Base-by-base conservation (phyloP, 1,284 basidiomycete genomes). In the Hymenochaete sp. region DNA sequence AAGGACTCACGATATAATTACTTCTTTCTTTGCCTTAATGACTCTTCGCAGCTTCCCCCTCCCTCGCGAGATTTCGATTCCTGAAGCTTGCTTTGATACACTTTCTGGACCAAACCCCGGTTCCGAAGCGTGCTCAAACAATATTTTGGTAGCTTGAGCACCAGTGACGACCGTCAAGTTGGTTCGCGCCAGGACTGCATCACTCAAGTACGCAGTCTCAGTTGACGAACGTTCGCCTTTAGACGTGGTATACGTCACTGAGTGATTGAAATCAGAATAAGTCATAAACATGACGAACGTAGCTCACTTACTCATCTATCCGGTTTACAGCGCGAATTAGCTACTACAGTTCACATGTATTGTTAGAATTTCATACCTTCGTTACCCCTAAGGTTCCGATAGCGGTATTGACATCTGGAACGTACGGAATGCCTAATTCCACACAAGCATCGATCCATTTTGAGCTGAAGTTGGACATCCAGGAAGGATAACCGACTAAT, bases 151-250 rank as follows among this genome's bases (percentile, higher is more conserved):
- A 21, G 51, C 56, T 10, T 50, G 46, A 2, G 55, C 53, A 31
- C 49, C 44, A 9, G 46, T 47, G 5, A 48, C 53, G 22, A 61
- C 45, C 7, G 53, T 57, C 5, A 61, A 48, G 44, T 61, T 61
- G 4, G 56, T 52, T 21, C 59, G 51, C 7, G 44, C 44, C 22
- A 58, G 36, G 3, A 59, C 59, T 2, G 40, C 47, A 6, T 54
- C 52, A 4, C 55, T 58, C 22, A 61, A 50, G 41, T 61, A 61
- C 2, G 54, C 53, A 4, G 54, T 50, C 36, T 58, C 55, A 13
- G 56, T 51, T 1, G 53, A 51, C 2, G 49, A 49, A n/a, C 57
- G 56, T 24, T 33, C 28, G 29, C 54, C 55, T 13, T 19, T 48
- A 11, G 19, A 21, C 45, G 49, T 33, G 16, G 52, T 50, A 44